Percentiles rank a stretch among this genome's conserved stretches.
These are phyloP conservation scores for Chlorella variabilis DNA, from an alignment of 163 green algal species.

Conservation along the genomic window DNA sequence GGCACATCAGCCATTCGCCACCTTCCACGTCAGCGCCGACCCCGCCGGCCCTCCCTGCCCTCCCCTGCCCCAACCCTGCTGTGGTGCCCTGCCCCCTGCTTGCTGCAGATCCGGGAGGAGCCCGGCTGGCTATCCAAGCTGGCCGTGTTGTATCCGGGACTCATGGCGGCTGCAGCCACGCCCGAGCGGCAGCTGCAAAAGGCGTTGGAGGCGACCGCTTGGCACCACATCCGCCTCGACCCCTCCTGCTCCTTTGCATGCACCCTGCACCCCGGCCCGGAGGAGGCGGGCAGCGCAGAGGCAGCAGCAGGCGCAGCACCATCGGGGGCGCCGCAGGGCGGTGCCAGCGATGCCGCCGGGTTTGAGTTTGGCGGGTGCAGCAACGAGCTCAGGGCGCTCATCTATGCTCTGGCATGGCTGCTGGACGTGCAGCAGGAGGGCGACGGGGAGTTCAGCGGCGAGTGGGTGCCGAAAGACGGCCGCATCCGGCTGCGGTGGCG, in stretches of 20 bases:
- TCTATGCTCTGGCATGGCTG: neutral
- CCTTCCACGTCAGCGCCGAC: too few relatives aligned
- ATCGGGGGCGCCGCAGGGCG: neutral
- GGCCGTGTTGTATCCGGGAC: neutral
- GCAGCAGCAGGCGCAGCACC: neutral
- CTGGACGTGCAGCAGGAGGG: neutral
- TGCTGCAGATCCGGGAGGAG: neutral
- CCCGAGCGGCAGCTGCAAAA: slow-evolving; percentile 4
- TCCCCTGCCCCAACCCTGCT: neutral
- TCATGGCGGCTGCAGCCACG: neutral
- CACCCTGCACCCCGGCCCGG: neutral
- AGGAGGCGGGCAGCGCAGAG: neutral
- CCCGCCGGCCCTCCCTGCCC: too few relatives aligned
- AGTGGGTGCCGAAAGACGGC: neutral
- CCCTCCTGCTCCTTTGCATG: slow-evolving; percentile 1
- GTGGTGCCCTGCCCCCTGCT: neutral
- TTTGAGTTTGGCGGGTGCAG: neutral
- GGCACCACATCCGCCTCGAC: neutral
- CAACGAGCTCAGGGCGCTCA: neutral
- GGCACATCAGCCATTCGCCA: too few relatives aligned
- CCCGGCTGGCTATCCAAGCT: neutral
- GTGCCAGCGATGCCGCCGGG: neutral
- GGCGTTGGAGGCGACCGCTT: neutral
- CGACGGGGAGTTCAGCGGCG: neutral
- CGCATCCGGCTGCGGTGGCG: slow-evolving; percentile 13